Conservation (phyloP, 768 basidiomycete species). For the Amanita thiersii region DNA sequence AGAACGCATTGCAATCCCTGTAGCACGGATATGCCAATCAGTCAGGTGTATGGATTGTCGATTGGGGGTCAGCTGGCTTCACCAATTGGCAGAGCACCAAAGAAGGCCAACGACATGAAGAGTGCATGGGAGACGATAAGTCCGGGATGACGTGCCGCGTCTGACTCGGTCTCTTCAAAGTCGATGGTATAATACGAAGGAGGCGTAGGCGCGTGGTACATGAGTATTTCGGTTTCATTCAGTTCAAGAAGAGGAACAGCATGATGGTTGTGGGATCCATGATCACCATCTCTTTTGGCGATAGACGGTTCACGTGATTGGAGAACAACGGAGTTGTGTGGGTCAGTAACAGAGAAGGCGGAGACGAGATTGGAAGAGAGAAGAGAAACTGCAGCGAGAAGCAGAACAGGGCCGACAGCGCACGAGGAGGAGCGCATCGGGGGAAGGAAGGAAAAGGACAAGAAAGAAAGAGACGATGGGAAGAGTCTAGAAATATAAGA, state of each 20-base stretch:
- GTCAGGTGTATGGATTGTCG: background rate
- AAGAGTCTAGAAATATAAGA: conserved; percentile 3
- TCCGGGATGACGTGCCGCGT: conserved; percentile 45
- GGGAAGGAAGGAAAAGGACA: conserved; percentile 11
- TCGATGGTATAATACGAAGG: conserved; percentile 82
- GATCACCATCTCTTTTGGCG: conserved; percentile 17
- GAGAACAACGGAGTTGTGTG: conserved; percentile 9
- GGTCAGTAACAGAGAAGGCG: conserved; percentile 1
- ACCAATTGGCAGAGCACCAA: conserved; percentile 78
- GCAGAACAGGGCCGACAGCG: background rate
- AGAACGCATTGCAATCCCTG: conserved; percentile 76
- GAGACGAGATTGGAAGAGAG: background rate
- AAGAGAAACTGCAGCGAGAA: conserved; percentile 1
- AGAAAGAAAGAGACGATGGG: conserved; percentile 2
- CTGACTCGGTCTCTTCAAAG: conserved; percentile 42
- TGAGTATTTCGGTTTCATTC: conserved; percentile 70
- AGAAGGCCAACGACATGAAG: conserved; percentile 75
- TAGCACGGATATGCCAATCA: background rate
- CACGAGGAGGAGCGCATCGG: background rate
- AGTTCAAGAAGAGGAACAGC: conserved; percentile 48
- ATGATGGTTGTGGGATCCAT: conserved; percentile 42
- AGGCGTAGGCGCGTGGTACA: conserved; percentile 61
- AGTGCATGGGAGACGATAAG: conserved; percentile 70
- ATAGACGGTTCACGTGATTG: background rate
- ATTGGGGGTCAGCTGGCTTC: conserved; percentile 15